phyloP scores from a whole-genome alignment of 2,329 filamentous ascomycete genomes.

The Chaetomium globosum region DNA sequence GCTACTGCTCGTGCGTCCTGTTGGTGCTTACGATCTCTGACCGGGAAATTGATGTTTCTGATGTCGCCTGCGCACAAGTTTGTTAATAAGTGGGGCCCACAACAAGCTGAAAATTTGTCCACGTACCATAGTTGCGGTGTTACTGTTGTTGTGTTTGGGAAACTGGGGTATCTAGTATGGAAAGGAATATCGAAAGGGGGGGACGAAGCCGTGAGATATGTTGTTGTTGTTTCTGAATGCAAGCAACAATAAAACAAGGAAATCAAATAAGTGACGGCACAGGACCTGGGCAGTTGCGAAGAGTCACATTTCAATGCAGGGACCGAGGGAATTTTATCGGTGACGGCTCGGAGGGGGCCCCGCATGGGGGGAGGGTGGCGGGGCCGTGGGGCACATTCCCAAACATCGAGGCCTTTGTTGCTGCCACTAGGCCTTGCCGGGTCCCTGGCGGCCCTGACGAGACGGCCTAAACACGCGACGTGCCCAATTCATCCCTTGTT shows the following conservation, averaged over 20 bases:
- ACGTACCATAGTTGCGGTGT: constrained; percentile 24
- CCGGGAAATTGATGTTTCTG: constrained; percentile 22
- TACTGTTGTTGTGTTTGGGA: constrained; percentile 14
- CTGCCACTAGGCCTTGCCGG: background rate
- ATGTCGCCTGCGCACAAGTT: constrained; percentile 18
- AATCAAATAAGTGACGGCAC: constrained; percentile 20
- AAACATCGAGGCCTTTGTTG: constrained; percentile 19
- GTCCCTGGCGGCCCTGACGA: background rate
- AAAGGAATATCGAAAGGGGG: background rate
- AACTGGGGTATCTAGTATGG: constrained; percentile 16
- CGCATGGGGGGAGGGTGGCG: constrained; percentile 19
- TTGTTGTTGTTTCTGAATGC: background rate
- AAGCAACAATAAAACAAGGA: background rate
- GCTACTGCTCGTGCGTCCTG: background rate
- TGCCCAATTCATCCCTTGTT: constrained; percentile 1
- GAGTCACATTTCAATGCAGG: constrained; percentile 24
- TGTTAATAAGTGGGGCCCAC: constrained; percentile 10
- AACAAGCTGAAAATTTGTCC: background rate
- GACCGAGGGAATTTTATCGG: constrained; percentile 29
- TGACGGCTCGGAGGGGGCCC: constrained; percentile 22
- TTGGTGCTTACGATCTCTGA: constrained; percentile 22
- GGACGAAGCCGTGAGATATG: background rate
- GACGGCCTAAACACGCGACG: constrained; percentile 17
- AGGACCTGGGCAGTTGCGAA: constrained; percentile 17
- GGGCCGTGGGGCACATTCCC: constrained; percentile 20